phyloP scores from a whole-genome alignment of 108 stramenopile species.

The Stephanodiscus triporus region DNA sequence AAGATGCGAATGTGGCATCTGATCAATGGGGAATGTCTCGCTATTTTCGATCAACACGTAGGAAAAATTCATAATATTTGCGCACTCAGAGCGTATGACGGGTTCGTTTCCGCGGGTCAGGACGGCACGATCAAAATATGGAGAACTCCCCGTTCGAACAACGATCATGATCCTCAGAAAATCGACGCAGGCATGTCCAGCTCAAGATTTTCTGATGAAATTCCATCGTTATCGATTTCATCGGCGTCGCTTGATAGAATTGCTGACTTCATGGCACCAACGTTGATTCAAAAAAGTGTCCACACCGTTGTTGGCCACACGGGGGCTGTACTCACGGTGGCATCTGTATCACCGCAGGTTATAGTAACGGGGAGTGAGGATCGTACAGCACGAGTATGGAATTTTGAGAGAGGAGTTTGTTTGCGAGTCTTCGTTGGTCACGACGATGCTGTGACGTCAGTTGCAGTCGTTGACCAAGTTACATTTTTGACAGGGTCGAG shows the following conservation, averaged over 20 bases:
- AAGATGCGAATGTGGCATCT: constrained; percentile 22
- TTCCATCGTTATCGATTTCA: not conserved
- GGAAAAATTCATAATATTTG: constrained; percentile 1
- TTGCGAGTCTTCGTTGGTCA: constrained; percentile 43
- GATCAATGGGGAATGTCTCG: not conserved
- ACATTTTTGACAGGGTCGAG: constrained; percentile 42
- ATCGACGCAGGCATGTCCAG: not conserved
- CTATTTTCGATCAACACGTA: not conserved
- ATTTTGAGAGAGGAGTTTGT: constrained; percentile 18
- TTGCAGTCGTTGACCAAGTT: constrained; percentile 23
- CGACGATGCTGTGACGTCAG: constrained; percentile 11
- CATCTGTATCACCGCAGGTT: constrained; percentile 12
- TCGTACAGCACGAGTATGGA: constrained; percentile 32
- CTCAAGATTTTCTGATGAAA: not conserved
- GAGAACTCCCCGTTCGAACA: constrained; percentile 1
- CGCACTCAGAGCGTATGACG: not conserved
- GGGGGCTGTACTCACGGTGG: constrained; percentile 19
- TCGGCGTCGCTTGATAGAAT: not conserved
- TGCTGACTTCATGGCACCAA: not conserved
- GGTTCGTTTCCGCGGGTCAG: not conserved
- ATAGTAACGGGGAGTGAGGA: constrained; percentile 37
- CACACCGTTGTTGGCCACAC: constrained; percentile 13
- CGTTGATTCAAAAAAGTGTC: not conserved
- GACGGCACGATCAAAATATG: constrained; percentile 10
- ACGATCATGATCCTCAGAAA: not conserved